A percentile compares a stretch with the other conserved stretches of the same genome.
phyloP scores from a whole-genome alignment of 495 filamentous ascomycete species.

The Neurospora terricola region DNA sequence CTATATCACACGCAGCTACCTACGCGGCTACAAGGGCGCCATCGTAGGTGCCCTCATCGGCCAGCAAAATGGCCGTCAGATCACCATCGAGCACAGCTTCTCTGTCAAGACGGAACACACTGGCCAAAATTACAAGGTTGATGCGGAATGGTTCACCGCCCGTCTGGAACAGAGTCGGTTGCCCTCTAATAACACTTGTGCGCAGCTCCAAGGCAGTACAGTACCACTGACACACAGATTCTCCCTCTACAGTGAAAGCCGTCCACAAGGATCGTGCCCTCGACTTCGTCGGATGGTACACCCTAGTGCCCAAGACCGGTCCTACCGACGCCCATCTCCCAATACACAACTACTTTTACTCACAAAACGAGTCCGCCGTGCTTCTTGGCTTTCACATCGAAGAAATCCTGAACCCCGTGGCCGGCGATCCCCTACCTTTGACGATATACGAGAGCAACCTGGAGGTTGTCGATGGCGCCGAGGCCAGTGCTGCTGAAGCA shows the following conservation, averaged over 20 bases:
- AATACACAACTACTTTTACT: constrained; percentile 66
- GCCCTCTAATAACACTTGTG: not conserved
- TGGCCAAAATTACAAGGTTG: constrained; percentile 43
- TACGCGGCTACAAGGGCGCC: constrained; percentile 62
- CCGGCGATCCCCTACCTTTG: constrained; percentile 74
- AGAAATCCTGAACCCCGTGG: constrained; percentile 40
- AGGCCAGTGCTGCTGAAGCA: constrained; percentile 26
- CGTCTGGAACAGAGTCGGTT: constrained; percentile 75
- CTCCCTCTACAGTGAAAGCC: constrained; percentile 57
- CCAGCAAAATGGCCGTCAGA: constrained; percentile 79
- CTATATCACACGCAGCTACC: constrained; percentile 82
- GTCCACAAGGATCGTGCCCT: constrained; percentile 76
- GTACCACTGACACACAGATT: not conserved
- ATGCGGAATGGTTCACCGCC: constrained; percentile 64
- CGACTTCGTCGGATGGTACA: constrained; percentile 93
- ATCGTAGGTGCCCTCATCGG: constrained; percentile 82
- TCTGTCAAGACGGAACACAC: constrained; percentile 55
- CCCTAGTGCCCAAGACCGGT: constrained; percentile 63
- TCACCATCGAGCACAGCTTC: constrained; percentile 88
- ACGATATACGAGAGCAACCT: constrained; percentile 82
- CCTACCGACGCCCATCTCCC: constrained; percentile 58
- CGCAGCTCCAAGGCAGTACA: not conserved
- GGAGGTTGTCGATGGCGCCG: constrained; percentile 46
- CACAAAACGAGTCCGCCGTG: constrained; percentile 77
- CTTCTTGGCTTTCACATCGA: constrained; percentile 75